These are phyloP conservation scores for Noccaea bulbosa DNA, from an alignment of 345 rosid genomes.

Conservation along the genomic window DNA sequence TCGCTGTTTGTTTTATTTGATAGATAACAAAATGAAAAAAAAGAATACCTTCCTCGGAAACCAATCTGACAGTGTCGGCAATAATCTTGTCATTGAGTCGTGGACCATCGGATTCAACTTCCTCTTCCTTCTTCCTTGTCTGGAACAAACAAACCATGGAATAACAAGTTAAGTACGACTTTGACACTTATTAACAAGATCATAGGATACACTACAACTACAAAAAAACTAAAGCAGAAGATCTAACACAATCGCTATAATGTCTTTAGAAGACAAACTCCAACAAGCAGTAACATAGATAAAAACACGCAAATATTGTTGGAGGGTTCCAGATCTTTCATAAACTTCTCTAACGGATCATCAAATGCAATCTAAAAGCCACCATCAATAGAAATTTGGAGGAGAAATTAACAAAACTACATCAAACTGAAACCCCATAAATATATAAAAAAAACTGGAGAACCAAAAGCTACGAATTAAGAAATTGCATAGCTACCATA, in stretches of 20 bases:
- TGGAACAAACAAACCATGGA: constrained; percentile 12
- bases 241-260: neutral
- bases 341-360: constrained; percentile 2
- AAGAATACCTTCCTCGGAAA: constrained; percentile 36
- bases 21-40: neutral
- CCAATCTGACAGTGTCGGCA: constrained; percentile 38
- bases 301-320: constrained; percentile 7
- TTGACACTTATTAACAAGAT: neutral
- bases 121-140: constrained; percentile 38
- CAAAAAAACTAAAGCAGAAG: neutral
- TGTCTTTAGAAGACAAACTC: neutral
- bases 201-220: neutral
- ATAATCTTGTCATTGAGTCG: constrained; percentile 46
- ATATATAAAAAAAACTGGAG: neutral
- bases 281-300: neutral
- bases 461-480: constrained; percentile 1
- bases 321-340: constrained; percentile 1
- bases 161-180: constrained; percentile 5
- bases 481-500: constrained; percentile 6
- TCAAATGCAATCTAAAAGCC: constrained; percentile 12
- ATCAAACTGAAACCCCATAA: too few species aligned
- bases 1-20: neutral
- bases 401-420: too few species aligned
- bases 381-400: too few species aligned
- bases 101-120: constrained; percentile 42